Evolutionary conservation across 805 yeast species (phyloP).

Genomic region (Metschnikowia drakensbergensis): DNA sequence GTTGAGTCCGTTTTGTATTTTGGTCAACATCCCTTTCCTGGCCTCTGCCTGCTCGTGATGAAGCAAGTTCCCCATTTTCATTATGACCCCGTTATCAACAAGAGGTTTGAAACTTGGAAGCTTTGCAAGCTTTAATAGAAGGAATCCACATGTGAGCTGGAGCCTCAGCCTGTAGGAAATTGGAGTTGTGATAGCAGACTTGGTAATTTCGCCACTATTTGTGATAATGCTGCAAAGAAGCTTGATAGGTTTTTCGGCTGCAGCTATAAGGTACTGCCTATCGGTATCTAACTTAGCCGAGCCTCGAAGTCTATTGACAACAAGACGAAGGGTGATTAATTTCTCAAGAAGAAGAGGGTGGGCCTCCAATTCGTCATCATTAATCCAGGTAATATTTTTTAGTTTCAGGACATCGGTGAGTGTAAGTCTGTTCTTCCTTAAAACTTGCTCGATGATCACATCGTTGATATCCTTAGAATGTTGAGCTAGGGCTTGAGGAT

Average conservation of each 20-base stretch:
- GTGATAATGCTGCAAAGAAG: conserved; percentile 62
- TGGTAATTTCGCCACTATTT: conserved; percentile 75
- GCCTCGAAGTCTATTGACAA: conserved; percentile 56
- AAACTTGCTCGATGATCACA: conserved; percentile 55
- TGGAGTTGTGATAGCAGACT: conserved; percentile 58
- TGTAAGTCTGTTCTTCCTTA: conserved; percentile 46
- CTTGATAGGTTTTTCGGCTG: conserved; percentile 47
- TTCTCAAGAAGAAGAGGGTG: conserved; percentile 43
- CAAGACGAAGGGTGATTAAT: conserved; percentile 48
- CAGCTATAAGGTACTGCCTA: conserved; percentile 7
- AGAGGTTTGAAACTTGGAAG: conserved; percentile 47
- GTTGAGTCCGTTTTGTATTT: conserved; percentile 50
- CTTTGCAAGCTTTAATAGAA: conserved; percentile 61
- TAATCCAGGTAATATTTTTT: conserved; percentile 41
- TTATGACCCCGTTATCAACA: conserved; percentile 50
- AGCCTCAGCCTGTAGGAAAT: conserved; percentile 53
- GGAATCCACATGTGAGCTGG: conserved; percentile 64
- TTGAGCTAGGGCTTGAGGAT: conserved; percentile 47
- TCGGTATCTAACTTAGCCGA: conserved; percentile 29
- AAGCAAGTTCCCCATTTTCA: conserved; percentile 52
- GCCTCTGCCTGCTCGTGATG: conserved; percentile 65
- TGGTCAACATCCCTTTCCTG: conserved; percentile 47
- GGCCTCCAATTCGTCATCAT: conserved; percentile 34
- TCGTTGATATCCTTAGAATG: conserved; percentile 57
- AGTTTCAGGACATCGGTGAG: conserved; percentile 25